Base-by-base conservation (phyloP, 768 basidiomycete genomes). In the Saitozyma podzolica region DNA sequence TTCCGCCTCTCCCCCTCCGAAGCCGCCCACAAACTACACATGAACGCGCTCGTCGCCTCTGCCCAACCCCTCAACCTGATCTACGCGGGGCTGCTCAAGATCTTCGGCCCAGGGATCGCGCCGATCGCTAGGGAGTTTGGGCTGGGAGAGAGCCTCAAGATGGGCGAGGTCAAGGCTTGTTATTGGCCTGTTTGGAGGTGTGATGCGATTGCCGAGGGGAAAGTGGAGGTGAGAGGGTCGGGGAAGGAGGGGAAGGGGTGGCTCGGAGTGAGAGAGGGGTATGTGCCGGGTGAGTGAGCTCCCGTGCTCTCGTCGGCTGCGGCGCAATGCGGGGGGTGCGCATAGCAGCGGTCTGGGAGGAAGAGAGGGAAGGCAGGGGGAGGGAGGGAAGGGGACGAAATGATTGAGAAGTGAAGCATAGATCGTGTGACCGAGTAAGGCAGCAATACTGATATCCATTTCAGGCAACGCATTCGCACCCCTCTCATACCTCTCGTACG, bases 161-260 rank as follows among this genome's bases (percentile, higher is more conserved):
- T 76, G 64, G 65, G 66, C 45, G 65, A 69, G 59, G 73, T 75
- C 65, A 75, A 70, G 54, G 74, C 76, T n/a, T 67, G 69, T 6
- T 58, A 72, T 42, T 78, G 73, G 66, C 76, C 76, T n/a, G 64
- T 76, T 13, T 78, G 76, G 76, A 29, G 76, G 39, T 57, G 63
- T 5, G 70, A 76, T 54, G 58, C 58, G 39, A 52, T 70, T 42
- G 20, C 69, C 9, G 59, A 69, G 40, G 70, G 69, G 19, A 50
- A 41, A 17, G 67, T 70, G 29, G 58, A 63, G 42, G 43, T 53
- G 19, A 59, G 45, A 29, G 52, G 57, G 57, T 64, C 48, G 29
- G 50, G 62, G 45, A 48, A 54, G 29, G 57, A 65, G 14, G 58
- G 61, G 3, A 69, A 61, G 54, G 68, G 60, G 19, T 76, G 68